Evolutionary conservation across 116 monocot genomes (phyloP), one percentile per base, ranked within the genome.

Genomic region (Posidonia oceanica): DNA sequence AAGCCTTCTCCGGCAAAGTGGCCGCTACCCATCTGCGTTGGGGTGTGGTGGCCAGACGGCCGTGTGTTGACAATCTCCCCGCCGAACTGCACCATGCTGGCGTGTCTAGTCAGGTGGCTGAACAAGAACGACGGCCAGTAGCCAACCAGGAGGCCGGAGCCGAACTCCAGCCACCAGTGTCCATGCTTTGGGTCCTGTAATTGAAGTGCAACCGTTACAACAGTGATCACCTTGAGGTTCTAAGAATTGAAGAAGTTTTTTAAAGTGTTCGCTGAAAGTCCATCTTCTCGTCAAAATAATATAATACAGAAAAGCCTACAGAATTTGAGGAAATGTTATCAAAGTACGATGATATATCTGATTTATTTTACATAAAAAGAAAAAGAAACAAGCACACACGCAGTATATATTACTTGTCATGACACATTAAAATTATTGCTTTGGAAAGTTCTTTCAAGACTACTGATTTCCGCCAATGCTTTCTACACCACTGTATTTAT

Each of bases 141-240:
- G 0, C 92, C 92, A 1, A 93, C 82, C 36, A 93, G 69, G 6
- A 86, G 42, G 1, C 88, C 86, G 0, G 83, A 72, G 7, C 92
- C 92, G 7, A 84, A 84, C 59, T 93, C 77, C 13, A 93, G 82
- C 92, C 92, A 93, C 92, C 92, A 93, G 54, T 93, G 75, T 7
- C 92, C 92, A 39, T 82, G 86, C 36, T 80, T 86, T 42, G 92
- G 92, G 73, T 81, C 81, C 81, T 81, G 39, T 21, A 22, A 63
- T 42, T 42, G 14, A 39, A 44, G 14, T 11, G 39, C 38, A 18
- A 42, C 65, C 42, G 29, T 29, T 29, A 29, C 29, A 29, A 21
- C 2, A 41, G 37, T 8, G 39, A 38, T 40, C 14, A 64, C 39
- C 39, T 66, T 42, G 7, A 29, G 12, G 23, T 29, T 62, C 21